Conservation (phyloP, 306 rosid species). For the Gastrolobium bilobum region DNA sequence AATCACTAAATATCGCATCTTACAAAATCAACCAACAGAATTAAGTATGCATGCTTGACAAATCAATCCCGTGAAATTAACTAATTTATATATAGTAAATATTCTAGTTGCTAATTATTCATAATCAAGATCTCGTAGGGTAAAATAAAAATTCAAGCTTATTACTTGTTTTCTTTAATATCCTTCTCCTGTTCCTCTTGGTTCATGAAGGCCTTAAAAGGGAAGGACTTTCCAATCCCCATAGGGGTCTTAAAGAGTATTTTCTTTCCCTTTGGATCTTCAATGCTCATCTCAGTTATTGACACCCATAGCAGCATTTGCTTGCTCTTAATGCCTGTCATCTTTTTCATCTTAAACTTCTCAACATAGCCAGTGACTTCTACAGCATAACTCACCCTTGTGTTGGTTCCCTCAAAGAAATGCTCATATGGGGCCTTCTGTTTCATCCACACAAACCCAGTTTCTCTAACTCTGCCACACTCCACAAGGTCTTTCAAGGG, state of each 20-base stretch:
- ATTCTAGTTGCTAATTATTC: constrained; percentile 12
- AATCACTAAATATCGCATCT: background rate
- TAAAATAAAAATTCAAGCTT: background rate
- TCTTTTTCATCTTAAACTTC: constrained; percentile 80
- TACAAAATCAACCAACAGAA: constrained; percentile 19
- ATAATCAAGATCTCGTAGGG: background rate
- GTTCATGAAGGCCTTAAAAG: constrained; percentile 69
- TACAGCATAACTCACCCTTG: constrained; percentile 67
- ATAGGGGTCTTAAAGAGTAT: constrained; percentile 72
- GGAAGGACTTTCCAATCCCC: constrained; percentile 83
- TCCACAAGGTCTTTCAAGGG: constrained; percentile 77
- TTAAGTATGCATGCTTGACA: background rate
- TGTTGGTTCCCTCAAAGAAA: constrained; percentile 59
- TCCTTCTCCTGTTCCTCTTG: constrained; percentile 59
- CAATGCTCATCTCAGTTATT: constrained; percentile 72
- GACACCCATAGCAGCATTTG: constrained; percentile 85
- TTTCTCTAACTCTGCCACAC: constrained; percentile 80
- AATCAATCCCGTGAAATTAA: background rate
- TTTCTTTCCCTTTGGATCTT: constrained; percentile 56
- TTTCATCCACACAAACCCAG: constrained; percentile 90
- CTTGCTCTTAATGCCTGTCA: constrained; percentile 83
- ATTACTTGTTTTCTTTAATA: background rate
- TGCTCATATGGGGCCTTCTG: constrained; percentile 77
- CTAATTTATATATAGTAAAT: background rate
- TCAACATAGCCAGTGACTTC: constrained; percentile 87